Percentiles rank a stretch among this genome's conserved stretches.
Conservation (phyloP, 306 rosid genomes). For the Cucumis melo region DNA sequence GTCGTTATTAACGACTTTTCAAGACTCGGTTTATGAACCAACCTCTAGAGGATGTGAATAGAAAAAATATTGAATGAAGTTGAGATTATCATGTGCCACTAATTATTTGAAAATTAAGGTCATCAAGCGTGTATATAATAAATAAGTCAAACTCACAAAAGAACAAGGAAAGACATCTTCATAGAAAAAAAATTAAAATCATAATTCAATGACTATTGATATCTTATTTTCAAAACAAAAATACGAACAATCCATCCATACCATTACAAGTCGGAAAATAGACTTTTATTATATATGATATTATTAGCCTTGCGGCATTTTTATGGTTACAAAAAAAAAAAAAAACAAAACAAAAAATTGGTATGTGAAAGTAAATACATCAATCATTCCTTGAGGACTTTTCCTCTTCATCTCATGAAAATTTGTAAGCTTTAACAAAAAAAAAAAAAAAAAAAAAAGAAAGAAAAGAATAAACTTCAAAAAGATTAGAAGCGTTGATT, state of each 20-base stretch:
- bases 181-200: too few relatives aligned
- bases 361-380: slow-evolving; percentile 2
- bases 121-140: neutral
- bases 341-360: neutral
- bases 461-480: neutral
- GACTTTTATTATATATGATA: neutral
- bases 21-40: neutral
- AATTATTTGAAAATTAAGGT: too few relatives aligned
- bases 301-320: neutral
- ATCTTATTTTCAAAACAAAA: too few relatives aligned
- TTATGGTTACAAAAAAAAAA: neutral
- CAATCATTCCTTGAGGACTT: neutral
- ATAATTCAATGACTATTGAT: neutral
- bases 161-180: neutral
- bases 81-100: neutral
- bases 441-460: neutral
- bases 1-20: too few relatives aligned
- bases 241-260: too few relatives aligned
- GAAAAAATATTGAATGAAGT: neutral
- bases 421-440: neutral
- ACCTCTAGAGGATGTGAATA: neutral
- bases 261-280: neutral
- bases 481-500: neutral
- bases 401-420: neutral
- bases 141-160: neutral